Evolutionary conservation across 2,329 filamentous ascomycete species (phyloP), one percentile per base, ranked within the genome.

Genomic region (Orbilia oligospora): DNA sequence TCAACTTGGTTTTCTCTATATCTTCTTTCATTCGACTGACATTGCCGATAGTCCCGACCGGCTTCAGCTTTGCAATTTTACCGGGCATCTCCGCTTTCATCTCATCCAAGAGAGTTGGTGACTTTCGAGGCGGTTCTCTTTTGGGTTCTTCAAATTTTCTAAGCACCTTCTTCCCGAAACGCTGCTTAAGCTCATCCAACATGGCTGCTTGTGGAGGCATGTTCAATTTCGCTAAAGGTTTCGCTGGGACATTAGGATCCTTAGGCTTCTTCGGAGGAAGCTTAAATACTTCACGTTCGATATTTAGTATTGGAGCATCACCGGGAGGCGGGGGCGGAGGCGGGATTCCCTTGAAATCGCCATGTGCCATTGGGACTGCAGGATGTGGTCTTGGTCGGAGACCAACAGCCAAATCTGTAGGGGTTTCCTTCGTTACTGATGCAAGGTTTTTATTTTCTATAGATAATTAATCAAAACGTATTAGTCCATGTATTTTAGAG

Each of bases 371-470:
- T 6, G 67, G 58, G 18, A 77, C 51, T n/a, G 53, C 61, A 8
- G 73, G 67, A 6, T 58, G 73, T 16, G 55, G 30, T 46, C 68
- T 65, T 20, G 75, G 75, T 53, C 75, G 38, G 44, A 78, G 75
- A 14, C 75, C 75, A 33, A 46, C 46, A 36, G 63, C 68, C 51
- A 78, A 22, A 63, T 72, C 68, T 33, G 33, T 56, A 30, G 72
- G 72, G 14, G 66, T 55, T 2, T 55, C 67, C 22, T 68, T 67
- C 3, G 38, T 68, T 16, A 20, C 56, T 9, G 38, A 27, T 24
- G 27, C 24, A 6, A 67, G 18, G n/a, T 16, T 8, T 2, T 64
- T 36, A 4, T 30, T 41, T 18, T 61, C 38, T 67, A 8, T 16
- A n/a, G 22, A 20, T 38, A 4, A 36, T 16, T 41, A 14, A 4